Percentiles rank a stretch among this genome's conserved stretches.
Evolutionary conservation across 495 filamentous ascomycete genomes (phyloP).

Genomic region (Articulospora tetracladia): DNA sequence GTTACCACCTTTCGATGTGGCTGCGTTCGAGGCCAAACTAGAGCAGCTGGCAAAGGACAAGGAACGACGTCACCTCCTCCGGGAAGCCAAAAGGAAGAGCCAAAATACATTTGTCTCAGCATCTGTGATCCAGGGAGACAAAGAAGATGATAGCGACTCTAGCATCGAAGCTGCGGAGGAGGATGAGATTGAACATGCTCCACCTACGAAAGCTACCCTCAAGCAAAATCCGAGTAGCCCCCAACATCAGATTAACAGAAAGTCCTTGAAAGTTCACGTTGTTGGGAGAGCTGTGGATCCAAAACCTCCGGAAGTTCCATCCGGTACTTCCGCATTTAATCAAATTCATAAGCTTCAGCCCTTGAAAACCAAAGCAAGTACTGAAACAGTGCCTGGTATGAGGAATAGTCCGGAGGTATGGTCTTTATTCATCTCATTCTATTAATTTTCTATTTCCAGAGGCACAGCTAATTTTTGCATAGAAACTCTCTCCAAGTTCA

Average conservation of each 20-base stretch:
- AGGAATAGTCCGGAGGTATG: too few species aligned
- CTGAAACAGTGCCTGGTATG: too few species aligned
- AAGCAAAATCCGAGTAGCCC: neutral
- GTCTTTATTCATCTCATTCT: too few species aligned
- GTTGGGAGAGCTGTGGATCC: neutral
- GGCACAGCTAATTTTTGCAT: too few species aligned
- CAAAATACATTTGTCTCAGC: neutral
- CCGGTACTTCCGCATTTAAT: too few species aligned
- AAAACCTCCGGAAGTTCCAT: neutral
- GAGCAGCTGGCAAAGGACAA: slow-evolving; percentile 26
- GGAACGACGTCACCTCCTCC: slow-evolving; percentile 39
- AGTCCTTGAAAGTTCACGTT: neutral
- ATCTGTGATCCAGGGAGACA: neutral
- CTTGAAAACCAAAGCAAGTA: too few species aligned
- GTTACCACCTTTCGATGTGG: slow-evolving; percentile 44
- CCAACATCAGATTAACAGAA: neutral
- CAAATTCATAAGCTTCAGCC: too few species aligned
- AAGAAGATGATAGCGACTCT: slow-evolving; percentile 15
- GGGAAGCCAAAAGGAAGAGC: slow-evolving; percentile 37
- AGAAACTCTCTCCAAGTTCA: too few species aligned
- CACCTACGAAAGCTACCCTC: neutral
- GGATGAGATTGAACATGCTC: slow-evolving; percentile 1
- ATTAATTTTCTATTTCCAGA: too few species aligned
- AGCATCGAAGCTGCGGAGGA: slow-evolving; percentile 10
- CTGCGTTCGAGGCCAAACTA: slow-evolving; percentile 35